Evolutionary conservation across 2,329 filamentous ascomycete genomes (phyloP).

Genomic region (Fusarium subtropicale): DNA sequence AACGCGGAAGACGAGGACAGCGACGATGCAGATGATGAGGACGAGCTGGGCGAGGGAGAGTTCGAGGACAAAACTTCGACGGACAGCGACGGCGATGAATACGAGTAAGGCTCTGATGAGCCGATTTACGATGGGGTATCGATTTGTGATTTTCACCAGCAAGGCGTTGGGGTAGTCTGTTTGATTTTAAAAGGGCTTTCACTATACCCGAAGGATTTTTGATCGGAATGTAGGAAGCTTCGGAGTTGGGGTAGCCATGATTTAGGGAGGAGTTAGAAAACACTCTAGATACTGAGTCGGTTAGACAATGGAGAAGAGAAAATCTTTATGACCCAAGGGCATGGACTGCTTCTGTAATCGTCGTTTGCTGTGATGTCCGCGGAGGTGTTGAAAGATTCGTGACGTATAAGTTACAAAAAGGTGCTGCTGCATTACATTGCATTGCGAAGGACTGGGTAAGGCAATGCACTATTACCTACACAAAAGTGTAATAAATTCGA

Average conservation of each 20-base stretch:
- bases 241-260: slow-evolving; percentile 1
- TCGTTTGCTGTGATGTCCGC: not conserved
- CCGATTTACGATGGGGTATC: slow-evolving; percentile 7
- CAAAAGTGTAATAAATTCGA: not conserved
- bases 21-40: slow-evolving; percentile 63
- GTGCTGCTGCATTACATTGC: not conserved
- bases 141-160: slow-evolving; percentile 31
- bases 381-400: slow-evolving; percentile 4
- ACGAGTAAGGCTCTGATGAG: slow-evolving; percentile 47
- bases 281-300: slow-evolving; percentile 4
- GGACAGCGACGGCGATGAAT: slow-evolving; percentile 59
- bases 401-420: slow-evolving; percentile 1
- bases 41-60: slow-evolving; percentile 60
- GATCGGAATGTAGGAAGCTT: slow-evolving; percentile 14
- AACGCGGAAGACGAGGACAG: slow-evolving; percentile 68
- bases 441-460: not conserved
- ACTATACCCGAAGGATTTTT: slow-evolving; percentile 28
- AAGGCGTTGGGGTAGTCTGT: slow-evolving; percentile 38
- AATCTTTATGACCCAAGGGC: not conserved
- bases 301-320: not conserved
- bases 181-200: slow-evolving; percentile 26
- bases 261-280: slow-evolving; percentile 15
- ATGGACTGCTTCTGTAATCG: slow-evolving; percentile 8
- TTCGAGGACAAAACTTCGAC: slow-evolving; percentile 65
- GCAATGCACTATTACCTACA: not conserved